Conservation (phyloP, 768 basidiomycete species). For the Naganishia randhawae region DNA sequence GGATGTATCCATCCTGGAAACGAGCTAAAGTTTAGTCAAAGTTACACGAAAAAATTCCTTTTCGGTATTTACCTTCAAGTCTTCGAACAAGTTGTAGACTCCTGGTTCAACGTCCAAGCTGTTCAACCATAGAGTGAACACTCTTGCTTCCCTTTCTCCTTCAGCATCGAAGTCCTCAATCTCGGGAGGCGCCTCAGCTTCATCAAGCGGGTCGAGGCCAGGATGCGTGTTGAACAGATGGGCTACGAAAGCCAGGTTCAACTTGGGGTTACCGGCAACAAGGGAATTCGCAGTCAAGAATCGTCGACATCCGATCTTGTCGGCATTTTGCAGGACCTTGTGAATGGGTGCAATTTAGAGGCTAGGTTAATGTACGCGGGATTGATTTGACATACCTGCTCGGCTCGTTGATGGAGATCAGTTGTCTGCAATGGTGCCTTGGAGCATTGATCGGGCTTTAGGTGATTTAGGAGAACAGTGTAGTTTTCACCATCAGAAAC, state of each 20-base stretch:
- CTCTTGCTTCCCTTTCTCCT: conserved; percentile 95
- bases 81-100: conserved; percentile 94
- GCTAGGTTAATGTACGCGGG: neutral
- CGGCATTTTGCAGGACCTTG: conserved; percentile 87
- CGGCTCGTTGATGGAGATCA: conserved; percentile 78
- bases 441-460: conserved; percentile 90
- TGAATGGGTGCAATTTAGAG: neutral
- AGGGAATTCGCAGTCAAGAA: conserved; percentile 90
- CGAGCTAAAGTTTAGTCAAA: conserved; percentile 26
- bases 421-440: conserved; percentile 80
- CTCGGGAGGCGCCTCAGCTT: conserved; percentile 79
- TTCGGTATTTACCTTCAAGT: conserved; percentile 62
- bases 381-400: conserved; percentile 54
- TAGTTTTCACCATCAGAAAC: conserved; percentile 98
- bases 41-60: no score
- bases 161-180: conserved; percentile 99
- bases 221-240: conserved; percentile 98
- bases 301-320: conserved; percentile 86
- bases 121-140: conserved; percentile 98
- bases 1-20: conserved; percentile 65
- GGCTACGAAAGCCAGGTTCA: conserved; percentile 91
- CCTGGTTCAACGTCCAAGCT: conserved; percentile 92
- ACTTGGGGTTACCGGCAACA: conserved; percentile 87
- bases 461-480: conserved; percentile 88
- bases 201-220: conserved; percentile 87